Percentiles rank a stretch among this genome's conserved stretches.
Conservation (phyloP, 768 basidiomycete genomes). For the Amanita thiersii region DNA sequence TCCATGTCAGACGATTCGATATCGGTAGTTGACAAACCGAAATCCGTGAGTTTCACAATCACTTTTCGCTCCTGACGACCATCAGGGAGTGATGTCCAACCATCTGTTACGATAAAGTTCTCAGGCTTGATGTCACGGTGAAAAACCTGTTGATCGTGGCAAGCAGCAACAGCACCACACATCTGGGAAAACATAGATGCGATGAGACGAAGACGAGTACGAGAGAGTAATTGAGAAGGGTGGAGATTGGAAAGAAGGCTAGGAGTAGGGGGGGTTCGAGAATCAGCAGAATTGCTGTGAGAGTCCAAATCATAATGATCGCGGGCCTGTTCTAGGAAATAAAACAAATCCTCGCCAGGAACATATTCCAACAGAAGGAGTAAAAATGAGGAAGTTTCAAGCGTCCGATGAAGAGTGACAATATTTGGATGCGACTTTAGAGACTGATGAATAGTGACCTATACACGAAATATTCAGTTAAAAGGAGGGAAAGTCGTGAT, state of each 20-base stretch:
- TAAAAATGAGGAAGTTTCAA: constrained; percentile 87
- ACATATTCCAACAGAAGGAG: constrained; percentile 93
- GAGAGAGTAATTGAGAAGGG: constrained; percentile 75
- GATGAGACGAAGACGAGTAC: constrained; percentile 84
- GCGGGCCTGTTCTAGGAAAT: constrained; percentile 94
- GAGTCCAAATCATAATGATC: constrained; percentile 66
- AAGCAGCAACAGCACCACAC: constrained; percentile 95
- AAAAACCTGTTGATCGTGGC: constrained; percentile 85
- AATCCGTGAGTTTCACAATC: constrained; percentile 93
- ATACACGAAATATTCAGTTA: constrained; percentile 11
- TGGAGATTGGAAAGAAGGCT: constrained; percentile 80
- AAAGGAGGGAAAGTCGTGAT: constrained; percentile 7
- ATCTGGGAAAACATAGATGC: constrained; percentile 98
- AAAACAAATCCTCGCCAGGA: constrained; percentile 95
- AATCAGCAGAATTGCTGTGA: constrained; percentile 30
- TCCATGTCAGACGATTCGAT: constrained; percentile 91
- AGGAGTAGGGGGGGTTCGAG: constrained; percentile 87
- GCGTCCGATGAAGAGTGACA: constrained; percentile 87
- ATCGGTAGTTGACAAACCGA: constrained; percentile 90
- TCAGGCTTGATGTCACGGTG: constrained; percentile 99
- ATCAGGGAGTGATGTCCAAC: constrained; percentile 43
- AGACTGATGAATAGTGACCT: constrained; percentile 94
- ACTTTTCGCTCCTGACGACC: constrained; percentile 75
- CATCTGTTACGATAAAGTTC: constrained; percentile 94
- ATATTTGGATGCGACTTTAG: constrained; percentile 87